phyloP scores from a whole-genome alignment of 2,329 filamentous ascomycete species.

The Furcasterigmium sp. region DNA sequence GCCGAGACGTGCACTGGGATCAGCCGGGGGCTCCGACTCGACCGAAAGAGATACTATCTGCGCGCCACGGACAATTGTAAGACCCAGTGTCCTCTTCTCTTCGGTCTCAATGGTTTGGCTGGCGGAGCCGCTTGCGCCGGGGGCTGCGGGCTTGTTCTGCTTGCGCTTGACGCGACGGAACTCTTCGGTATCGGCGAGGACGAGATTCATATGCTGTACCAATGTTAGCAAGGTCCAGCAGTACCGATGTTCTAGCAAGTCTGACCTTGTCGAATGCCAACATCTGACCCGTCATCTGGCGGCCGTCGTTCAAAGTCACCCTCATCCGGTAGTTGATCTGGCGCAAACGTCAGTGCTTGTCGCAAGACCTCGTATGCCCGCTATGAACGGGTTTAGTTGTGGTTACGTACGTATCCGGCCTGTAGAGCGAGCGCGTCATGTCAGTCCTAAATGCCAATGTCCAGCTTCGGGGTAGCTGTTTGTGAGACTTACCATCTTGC shows the following conservation, averaged over 20 bases:
- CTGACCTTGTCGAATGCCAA: slow-evolving; percentile 93
- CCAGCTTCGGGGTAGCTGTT: slow-evolving; percentile 34
- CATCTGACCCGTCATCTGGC: slow-evolving; percentile 97
- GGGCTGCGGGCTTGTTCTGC: slow-evolving; percentile 65
- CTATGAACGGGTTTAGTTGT: slow-evolving; percentile 21
- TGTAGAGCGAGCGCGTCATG: slow-evolving; percentile 42
- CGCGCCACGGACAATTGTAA: slow-evolving; percentile 90
- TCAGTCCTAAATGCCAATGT: slow-evolving; percentile 56
- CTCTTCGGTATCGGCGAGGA: slow-evolving; percentile 97
- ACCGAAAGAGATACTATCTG: slow-evolving; percentile 94
- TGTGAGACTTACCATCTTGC: slow-evolving; percentile 86
- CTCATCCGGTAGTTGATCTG: slow-evolving; percentile 99
- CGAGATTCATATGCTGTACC: slow-evolving; percentile 99
- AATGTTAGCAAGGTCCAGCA: too few relatives aligned
- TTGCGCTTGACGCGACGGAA: slow-evolving; percentile 88
- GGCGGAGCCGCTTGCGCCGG: slow-evolving; percentile 54
- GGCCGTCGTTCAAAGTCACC: slow-evolving; percentile 88
- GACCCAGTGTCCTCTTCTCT: slow-evolving; percentile 94
- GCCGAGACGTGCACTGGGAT: slow-evolving; percentile 85
- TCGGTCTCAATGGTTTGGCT: slow-evolving; percentile 77
- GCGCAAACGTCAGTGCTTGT: background rate
- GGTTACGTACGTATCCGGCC: slow-evolving; percentile 64
- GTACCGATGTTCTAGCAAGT: too few relatives aligned
- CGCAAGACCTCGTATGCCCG: too few relatives aligned
- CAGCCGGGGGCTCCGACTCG: slow-evolving; percentile 90